phyloP scores from a whole-genome alignment of 805 yeast species.

The Zygoascus biomembranicola region DNA sequence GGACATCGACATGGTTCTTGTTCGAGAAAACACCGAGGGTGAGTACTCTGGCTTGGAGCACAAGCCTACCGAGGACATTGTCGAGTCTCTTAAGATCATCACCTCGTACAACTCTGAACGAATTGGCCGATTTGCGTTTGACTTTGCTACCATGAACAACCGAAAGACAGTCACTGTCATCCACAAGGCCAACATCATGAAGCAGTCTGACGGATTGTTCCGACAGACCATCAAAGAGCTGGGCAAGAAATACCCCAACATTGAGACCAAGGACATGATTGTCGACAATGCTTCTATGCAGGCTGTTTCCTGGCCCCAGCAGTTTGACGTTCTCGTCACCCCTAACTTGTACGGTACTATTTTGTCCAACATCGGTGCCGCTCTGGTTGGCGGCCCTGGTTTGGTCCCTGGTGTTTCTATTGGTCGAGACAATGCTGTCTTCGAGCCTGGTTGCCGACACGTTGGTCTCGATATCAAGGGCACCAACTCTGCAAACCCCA shows the following conservation, averaged over 20 bases:
- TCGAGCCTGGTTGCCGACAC: slow-evolving; percentile 99
- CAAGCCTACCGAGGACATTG: slow-evolving; percentile 95
- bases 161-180: slow-evolving; percentile 92
- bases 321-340: slow-evolving; percentile 94
- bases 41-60: slow-evolving; percentile 98
- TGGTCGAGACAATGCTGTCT: slow-evolving; percentile 95
- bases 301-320: slow-evolving; percentile 97
- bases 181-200: slow-evolving; percentile 99
- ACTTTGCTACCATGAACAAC: slow-evolving; percentile 86
- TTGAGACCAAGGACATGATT: slow-evolving; percentile 82
- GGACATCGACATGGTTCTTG: slow-evolving; percentile 85
- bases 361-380: slow-evolving; percentile 96
- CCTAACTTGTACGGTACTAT: slow-evolving; percentile 98
- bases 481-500: slow-evolving; percentile 92
- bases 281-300: slow-evolving; percentile 99
- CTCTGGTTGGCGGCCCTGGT: slow-evolving; percentile 96
- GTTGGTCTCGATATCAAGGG: slow-evolving; percentile 96
- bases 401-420: slow-evolving; percentile 97
- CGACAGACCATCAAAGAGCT: slow-evolving; percentile 86
- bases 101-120: slow-evolving; percentile 93
- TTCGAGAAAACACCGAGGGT: slow-evolving; percentile 99
- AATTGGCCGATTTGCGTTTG: slow-evolving; percentile 94
- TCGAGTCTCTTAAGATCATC: slow-evolving; percentile 91
- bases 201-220: slow-evolving; percentile 96
- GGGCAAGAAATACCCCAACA: slow-evolving; percentile 75